Evolutionary conservation across 176 grass and related monocot genomes (phyloP).

Genomic region (Carex myosuroides): DNA sequence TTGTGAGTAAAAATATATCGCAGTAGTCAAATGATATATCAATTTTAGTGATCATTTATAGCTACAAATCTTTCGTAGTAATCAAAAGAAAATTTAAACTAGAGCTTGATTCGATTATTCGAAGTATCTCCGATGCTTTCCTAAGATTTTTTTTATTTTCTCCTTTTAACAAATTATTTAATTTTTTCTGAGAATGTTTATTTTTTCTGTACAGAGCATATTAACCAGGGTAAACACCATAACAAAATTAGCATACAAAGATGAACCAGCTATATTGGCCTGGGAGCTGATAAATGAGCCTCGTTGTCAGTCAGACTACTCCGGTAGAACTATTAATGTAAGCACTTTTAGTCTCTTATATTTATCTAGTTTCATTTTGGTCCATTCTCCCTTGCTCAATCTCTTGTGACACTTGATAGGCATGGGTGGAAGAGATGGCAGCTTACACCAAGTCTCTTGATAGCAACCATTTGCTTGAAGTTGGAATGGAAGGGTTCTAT

Average conservation of each 20-base stretch:
- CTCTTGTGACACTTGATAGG: not conserved
- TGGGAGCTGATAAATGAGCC: constrained; percentile 60
- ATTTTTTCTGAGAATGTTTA: not conserved
- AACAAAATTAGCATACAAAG: constrained; percentile 32
- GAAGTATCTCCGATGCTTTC: not conserved
- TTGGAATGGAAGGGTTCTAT: constrained; percentile 49
- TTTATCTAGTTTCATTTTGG: not conserved
- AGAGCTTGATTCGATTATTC: not conserved
- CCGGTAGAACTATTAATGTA: constrained; percentile 38
- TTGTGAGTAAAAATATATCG: too few species aligned
- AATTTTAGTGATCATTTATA: not conserved
- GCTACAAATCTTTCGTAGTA: not conserved
- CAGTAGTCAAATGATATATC: not conserved
- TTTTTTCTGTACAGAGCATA: constrained; percentile 22
- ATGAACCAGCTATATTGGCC: constrained; percentile 44
- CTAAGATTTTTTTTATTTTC: not conserved
- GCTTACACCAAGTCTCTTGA: constrained; percentile 34
- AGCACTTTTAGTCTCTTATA: not conserved
- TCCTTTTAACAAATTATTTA: not conserved
- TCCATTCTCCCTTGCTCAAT: not conserved
- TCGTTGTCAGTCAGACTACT: constrained; percentile 44
- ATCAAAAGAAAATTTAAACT: not conserved
- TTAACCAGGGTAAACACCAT: constrained; percentile 39
- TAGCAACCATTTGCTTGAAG: constrained; percentile 35
- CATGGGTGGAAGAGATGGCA: constrained; percentile 49